These are phyloP conservation scores for Nyctanthes arbortristis DNA, from an alignment of 257 asterid species.

Conservation along the genomic window DNA sequence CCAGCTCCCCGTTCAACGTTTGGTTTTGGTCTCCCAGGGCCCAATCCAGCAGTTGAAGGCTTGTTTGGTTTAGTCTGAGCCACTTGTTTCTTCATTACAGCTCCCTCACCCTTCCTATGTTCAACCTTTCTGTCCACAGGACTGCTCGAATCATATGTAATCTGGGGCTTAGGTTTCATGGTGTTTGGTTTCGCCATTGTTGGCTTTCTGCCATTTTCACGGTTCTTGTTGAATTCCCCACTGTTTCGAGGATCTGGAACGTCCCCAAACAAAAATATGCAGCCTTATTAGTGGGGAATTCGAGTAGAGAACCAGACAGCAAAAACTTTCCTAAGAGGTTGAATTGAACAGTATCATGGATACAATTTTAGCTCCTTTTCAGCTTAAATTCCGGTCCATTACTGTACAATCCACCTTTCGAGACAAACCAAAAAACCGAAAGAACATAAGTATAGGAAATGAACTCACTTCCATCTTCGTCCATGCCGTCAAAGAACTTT, in stretches of 20 bases:
- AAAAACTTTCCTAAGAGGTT: conserved; percentile 11
- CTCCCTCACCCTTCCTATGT: conserved; percentile 35
- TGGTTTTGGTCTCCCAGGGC: conserved; percentile 48
- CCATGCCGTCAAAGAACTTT: conserved; percentile 58
- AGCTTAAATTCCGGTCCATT: neutral
- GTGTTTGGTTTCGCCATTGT: conserved; percentile 25
- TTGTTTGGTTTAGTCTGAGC: conserved; percentile 30
- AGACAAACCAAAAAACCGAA: conserved; percentile 14
- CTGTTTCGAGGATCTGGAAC: conserved; percentile 49
- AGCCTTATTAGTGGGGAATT: conserved; percentile 43
- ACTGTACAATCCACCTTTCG: neutral
- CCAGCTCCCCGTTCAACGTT: conserved; percentile 20
- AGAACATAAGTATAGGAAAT: conserved; percentile 24
- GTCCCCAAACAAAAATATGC: conserved; percentile 38
- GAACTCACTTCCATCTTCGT: conserved; percentile 60
- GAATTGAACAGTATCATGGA: neutral
- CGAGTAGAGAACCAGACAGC: conserved; percentile 33
- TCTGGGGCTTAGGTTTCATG: conserved; percentile 25
- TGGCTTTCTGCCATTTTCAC: conserved; percentile 43
- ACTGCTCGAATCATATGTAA: conserved; percentile 19
- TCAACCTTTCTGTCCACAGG: conserved; percentile 34
- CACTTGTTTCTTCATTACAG: conserved; percentile 36
- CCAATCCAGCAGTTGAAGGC: conserved; percentile 33
- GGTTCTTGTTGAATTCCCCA: conserved; percentile 46
- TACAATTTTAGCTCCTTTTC: neutral